phyloP scores from a whole-genome alignment of 2,329 filamentous ascomycete genomes.

The Monosporascus cannonballus region DNA sequence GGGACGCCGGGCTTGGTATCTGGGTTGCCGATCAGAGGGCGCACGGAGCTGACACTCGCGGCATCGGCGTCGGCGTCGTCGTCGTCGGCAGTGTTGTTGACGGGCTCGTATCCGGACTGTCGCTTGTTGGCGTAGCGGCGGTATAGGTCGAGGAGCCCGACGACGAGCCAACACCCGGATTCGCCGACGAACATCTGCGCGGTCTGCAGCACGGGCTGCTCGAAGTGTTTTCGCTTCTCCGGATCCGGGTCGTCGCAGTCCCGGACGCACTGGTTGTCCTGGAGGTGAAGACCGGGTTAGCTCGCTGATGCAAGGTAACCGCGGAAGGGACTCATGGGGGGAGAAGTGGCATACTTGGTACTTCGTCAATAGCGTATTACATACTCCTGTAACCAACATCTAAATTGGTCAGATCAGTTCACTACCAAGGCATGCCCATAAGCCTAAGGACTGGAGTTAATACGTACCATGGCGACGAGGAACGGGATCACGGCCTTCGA shows the following conservation, averaged over 20 bases:
- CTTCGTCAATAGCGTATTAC: conserved; percentile 95
- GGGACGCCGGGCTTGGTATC: conserved; percentile 32
- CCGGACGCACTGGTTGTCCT: conserved; percentile 96
- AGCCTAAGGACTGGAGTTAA: no score
- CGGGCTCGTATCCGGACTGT: conserved; percentile 57
- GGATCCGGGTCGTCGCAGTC: conserved; percentile 72
- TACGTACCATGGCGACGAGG: conserved; percentile 66
- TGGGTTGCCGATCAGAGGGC: conserved; percentile 37
- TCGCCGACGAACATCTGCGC: conserved; percentile 98
- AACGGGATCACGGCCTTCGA: conserved; percentile 69
- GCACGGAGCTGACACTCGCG: conserved; percentile 36
- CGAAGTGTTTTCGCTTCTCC: conserved; percentile 66
- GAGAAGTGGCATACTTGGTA: conserved; percentile 62
- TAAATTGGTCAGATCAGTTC: no score
- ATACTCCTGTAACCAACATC: conserved; percentile 92
- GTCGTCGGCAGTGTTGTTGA: conserved; percentile 42
- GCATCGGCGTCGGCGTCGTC: conserved; percentile 36
- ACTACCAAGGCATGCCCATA: no score
- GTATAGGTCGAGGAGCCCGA: conserved; percentile 64
- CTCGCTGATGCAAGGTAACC: background rate
- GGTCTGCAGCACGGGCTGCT: conserved; percentile 94
- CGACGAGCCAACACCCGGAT: conserved; percentile 90
- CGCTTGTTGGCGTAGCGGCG: conserved; percentile 44
- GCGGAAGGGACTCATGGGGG: background rate
- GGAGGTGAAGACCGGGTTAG: conserved; percentile 11